Conservation (phyloP, 1,284 basidiomycete genomes). For the Hortiboletus rubellus region DNA sequence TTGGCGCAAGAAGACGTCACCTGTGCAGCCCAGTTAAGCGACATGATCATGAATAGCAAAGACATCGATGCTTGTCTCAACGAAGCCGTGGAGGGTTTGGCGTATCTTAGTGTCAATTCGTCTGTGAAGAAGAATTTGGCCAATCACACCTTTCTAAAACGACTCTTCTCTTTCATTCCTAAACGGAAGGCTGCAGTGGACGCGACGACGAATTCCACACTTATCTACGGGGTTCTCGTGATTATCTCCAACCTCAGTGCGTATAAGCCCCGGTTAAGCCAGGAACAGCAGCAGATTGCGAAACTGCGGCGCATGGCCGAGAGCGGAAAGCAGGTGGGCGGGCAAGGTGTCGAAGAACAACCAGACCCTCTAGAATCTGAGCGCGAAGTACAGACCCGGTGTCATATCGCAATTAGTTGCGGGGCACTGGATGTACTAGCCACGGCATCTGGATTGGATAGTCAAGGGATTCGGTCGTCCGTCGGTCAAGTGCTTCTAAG, state of each 20-base stretch:
- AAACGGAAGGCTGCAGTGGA: conserved; percentile 41
- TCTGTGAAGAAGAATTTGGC: conserved; percentile 66
- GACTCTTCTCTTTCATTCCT: conserved; percentile 62
- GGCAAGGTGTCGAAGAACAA: conserved; percentile 20
- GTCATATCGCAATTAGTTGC: conserved; percentile 54
- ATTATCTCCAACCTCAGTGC: conserved; percentile 74
- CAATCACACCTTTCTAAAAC: conserved; percentile 57
- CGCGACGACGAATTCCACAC: conserved; percentile 42
- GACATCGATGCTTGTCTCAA: conserved; percentile 43
- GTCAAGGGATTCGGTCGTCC: conserved; percentile 50
- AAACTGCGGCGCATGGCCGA: conserved; percentile 76
- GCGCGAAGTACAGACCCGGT: conserved; percentile 59
- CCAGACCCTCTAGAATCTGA: conserved; percentile 56
- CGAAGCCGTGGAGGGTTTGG: conserved; percentile 80
- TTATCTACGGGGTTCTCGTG: conserved; percentile 75
- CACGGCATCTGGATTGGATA: conserved; percentile 56
- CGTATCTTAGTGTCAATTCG: conserved; percentile 73
- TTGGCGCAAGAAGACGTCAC: conserved; percentile 43
- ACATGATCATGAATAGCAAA: conserved; percentile 47
- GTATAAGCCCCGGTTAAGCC: conserved; percentile 67
- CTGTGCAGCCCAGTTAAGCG: conserved; percentile 58
- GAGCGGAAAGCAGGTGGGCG: conserved; percentile 35
- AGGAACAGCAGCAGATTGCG: conserved; percentile 80
- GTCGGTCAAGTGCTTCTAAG: conserved; percentile 64
- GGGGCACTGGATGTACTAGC: conserved; percentile 68